Base-by-base conservation (phyloP, 495 filamentous ascomycete species). In the Chaetomium tenue region DNA sequence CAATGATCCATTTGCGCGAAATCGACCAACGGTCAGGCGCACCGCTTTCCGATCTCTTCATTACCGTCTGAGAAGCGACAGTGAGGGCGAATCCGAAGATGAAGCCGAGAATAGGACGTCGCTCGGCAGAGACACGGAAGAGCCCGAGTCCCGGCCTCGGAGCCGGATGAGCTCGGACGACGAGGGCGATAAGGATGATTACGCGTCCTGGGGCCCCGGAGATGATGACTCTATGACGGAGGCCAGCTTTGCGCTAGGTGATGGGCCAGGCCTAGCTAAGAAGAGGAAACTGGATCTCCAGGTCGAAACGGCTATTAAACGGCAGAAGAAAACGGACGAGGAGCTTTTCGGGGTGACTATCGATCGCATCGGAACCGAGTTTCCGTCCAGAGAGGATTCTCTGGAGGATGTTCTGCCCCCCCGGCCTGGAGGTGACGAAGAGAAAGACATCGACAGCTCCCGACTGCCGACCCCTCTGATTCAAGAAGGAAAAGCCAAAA, bases 101-200 rank as follows among this genome's bases (percentile, higher is more conserved):
- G 80, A 81, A 58, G 70, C 68, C 1, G 78, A 79, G 57, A 75
- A 75, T 55, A 74, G 79, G 23, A 73, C 74, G 22, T 88, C 89
- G 33, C 73, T 88, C 26, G 84, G 82, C 8, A 78, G 86, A 54
- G 90, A 94, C 68, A 91, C 88, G 0, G 91, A 93, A 70, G 91
- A 94, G 62, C 85, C 86, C 55, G 92, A 93, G 53, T 95, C 91
- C 62, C 81, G 91, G 20, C 88, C 91, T 18, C 78, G 87, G 15
- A 96, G 92, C 72, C 88, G 89, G 13, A 86, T 90, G 81, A 89
- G 87, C 68, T 85, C 86, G 33, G 85, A 82, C 42, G 84, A 87
- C 37, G 87, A 88, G 25, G 81, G 74, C 2, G 86, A 82, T 22
- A 89, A 91, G 65, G 86, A 91, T 33, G 88, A 81, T 16, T 86